A percentile compares a stretch with the other conserved stretches of the same genome.
These are phyloP conservation scores for Aspergillus egyptiacus DNA, from an alignment of 495 filamentous ascomycete genomes.

Conservation along the genomic window DNA sequence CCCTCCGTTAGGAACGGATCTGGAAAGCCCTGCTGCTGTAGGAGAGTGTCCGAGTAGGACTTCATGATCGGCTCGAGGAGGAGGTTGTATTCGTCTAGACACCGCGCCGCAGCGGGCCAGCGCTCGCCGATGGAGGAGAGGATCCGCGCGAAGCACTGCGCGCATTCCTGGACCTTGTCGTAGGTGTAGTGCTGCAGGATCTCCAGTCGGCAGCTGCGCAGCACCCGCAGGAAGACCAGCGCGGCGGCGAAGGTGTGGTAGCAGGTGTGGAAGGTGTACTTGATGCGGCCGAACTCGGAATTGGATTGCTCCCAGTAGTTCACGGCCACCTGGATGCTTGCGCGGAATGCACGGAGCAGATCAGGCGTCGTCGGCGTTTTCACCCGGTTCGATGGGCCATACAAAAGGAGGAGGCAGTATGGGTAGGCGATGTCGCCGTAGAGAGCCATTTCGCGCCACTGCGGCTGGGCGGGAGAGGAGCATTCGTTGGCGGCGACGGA, in stretches of 20 bases:
- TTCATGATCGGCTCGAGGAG: constrained; percentile 2
- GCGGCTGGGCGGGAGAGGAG: background rate
- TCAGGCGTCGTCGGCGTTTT: background rate
- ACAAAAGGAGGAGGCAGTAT: background rate
- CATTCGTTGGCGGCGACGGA: background rate
- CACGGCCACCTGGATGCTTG: background rate
- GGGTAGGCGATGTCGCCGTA: constrained; percentile 2
- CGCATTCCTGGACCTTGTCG: background rate
- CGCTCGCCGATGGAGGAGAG: background rate
- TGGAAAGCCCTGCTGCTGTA: background rate
- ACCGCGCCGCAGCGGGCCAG: background rate
- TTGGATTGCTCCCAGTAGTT: background rate
- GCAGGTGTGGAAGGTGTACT: constrained; percentile 2
- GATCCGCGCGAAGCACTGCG: background rate
- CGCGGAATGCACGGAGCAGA: background rate
- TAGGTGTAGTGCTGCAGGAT: background rate
- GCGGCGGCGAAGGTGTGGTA: constrained; percentile 3
- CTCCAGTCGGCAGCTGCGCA: background rate
- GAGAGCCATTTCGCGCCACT: constrained; percentile 2
- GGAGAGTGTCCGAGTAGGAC: background rate
- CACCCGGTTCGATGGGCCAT: background rate
- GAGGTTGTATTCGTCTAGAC: background rate
- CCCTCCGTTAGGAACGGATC: background rate
- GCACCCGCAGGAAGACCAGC: background rate
- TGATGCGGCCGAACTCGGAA: constrained; percentile 2